phyloP scores from a whole-genome alignment of 192 early-diverging fungal species.

The Entomortierella chlamydospora region DNA sequence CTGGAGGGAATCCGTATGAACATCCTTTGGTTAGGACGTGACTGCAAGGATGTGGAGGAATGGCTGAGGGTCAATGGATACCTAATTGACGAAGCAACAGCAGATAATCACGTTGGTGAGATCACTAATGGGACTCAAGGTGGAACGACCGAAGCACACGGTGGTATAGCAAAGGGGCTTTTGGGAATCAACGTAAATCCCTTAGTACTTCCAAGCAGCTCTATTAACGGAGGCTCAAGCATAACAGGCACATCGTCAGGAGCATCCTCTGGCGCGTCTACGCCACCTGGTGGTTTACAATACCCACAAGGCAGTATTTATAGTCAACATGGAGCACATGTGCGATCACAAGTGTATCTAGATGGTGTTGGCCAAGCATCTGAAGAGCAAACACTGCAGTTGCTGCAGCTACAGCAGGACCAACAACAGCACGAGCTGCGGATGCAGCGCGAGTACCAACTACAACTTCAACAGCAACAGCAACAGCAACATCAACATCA shows the following conservation, averaged over 20 bases:
- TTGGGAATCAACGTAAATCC: not conserved
- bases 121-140: not conserved
- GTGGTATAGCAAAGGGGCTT: not conserved
- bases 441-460: constrained; percentile 26
- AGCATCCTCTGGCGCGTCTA: constrained; percentile 18
- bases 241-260: constrained; percentile 8
- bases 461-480: constrained; percentile 18
- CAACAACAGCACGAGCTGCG: constrained; percentile 33
- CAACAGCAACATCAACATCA: constrained; percentile 19
- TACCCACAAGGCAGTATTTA: constrained; percentile 15
- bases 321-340: constrained; percentile 9
- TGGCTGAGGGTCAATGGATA: constrained; percentile 39
- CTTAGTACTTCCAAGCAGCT: not conserved
- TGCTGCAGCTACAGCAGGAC: constrained; percentile 21
- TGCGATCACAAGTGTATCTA: constrained; percentile 17
- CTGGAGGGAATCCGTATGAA: constrained; percentile 71
- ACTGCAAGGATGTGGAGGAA: constrained; percentile 44
- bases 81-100: not conserved
- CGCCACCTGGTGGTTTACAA: constrained; percentile 6
- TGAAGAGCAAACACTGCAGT: constrained; percentile 30
- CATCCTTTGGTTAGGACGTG: constrained; percentile 49
- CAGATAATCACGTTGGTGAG: not conserved
- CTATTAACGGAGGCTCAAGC: constrained; percentile 1
- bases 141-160: not conserved
- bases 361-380: constrained; percentile 7